Percentiles rank a stretch among this genome's conserved stretches.
Evolutionary conservation across 2,329 filamentous ascomycete genomes (phyloP).

Genomic region (Paramyrothecium sp.): DNA sequence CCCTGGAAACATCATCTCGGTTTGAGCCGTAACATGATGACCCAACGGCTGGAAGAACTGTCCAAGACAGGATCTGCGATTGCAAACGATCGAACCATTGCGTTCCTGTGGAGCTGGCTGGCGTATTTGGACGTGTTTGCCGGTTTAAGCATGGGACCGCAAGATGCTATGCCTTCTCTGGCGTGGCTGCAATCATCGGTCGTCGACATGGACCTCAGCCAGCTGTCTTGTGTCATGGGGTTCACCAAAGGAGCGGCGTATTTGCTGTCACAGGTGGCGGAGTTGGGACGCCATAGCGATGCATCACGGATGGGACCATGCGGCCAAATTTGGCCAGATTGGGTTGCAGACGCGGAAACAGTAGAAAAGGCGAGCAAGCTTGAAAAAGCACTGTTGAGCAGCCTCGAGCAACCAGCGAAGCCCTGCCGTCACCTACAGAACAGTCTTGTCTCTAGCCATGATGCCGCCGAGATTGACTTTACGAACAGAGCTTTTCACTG

Average conservation of each 20-base stretch:
- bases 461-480: constrained; percentile 63
- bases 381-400: constrained; percentile 59
- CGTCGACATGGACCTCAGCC: constrained; percentile 37
- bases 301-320: constrained; percentile 57
- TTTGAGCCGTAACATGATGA: constrained; percentile 73
- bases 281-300: constrained; percentile 69
- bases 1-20: constrained; percentile 79
- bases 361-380: constrained; percentile 55
- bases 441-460: constrained; percentile 49
- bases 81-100: constrained; percentile 58
- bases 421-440: constrained; percentile 47
- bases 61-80: constrained; percentile 26
- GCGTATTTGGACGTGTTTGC: constrained; percentile 81
- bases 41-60: constrained; percentile 50
- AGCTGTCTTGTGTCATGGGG: constrained; percentile 76
- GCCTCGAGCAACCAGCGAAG: constrained; percentile 40
- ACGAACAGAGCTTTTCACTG: constrained; percentile 79
- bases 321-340: constrained; percentile 37
- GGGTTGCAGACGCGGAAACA: constrained; percentile 51
- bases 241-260: constrained; percentile 64
- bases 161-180: neutral
- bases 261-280: constrained; percentile 75
- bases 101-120: constrained; percentile 80
- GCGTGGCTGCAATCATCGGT: neutral
- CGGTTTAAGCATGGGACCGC: constrained; percentile 60